Conservation (phyloP, 176 grass and related monocot species). For the Themeda triandra region DNA sequence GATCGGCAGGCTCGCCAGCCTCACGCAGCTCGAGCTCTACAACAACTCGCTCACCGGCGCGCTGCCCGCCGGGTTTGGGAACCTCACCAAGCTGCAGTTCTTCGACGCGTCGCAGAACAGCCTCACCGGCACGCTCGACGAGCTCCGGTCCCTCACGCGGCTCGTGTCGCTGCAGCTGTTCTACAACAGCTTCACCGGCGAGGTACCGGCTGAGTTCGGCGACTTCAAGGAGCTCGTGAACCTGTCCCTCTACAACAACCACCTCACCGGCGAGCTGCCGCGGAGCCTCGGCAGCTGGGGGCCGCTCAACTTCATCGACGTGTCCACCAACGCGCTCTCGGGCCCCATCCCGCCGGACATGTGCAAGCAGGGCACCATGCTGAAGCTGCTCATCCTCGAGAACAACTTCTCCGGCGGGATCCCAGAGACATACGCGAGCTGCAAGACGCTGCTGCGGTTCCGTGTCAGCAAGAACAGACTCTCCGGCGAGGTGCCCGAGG, state of each 20-base stretch:
- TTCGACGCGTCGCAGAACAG: conserved; percentile 70
- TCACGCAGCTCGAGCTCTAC: conserved; percentile 69
- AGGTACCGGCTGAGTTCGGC: conserved; percentile 60
- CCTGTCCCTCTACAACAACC: conserved; percentile 71
- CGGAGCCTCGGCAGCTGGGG: conserved; percentile 62
- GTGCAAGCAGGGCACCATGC: conserved; percentile 70
- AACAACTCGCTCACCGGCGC: conserved; percentile 63
- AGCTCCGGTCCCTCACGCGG: conserved; percentile 49
- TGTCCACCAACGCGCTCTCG: conserved; percentile 66
- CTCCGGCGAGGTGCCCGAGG: conserved; percentile 63
- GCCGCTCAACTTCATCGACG: conserved; percentile 82
- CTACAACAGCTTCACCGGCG: conserved; percentile 58
- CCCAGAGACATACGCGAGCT: conserved; percentile 58
- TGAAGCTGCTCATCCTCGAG: conserved; percentile 74
- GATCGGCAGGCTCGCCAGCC: conserved; percentile 47
- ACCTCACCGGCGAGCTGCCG: conserved; percentile 67
- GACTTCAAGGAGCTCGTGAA: conserved; percentile 81
- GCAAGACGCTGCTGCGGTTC: conserved; percentile 52
- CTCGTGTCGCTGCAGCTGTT: conserved; percentile 81
- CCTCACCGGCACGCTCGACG: conserved; percentile 55
- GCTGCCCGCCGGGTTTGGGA: conserved; percentile 56
- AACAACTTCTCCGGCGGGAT: conserved; percentile 73
- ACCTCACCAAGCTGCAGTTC: conserved; percentile 35
- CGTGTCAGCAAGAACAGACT: conserved; percentile 72
- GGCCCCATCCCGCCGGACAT: conserved; percentile 83